Percentiles rank a stretch among this genome's conserved stretches.
Conservation (phyloP, 2,329 filamentous ascomycete genomes). For the Monosporascus sp. region DNA sequence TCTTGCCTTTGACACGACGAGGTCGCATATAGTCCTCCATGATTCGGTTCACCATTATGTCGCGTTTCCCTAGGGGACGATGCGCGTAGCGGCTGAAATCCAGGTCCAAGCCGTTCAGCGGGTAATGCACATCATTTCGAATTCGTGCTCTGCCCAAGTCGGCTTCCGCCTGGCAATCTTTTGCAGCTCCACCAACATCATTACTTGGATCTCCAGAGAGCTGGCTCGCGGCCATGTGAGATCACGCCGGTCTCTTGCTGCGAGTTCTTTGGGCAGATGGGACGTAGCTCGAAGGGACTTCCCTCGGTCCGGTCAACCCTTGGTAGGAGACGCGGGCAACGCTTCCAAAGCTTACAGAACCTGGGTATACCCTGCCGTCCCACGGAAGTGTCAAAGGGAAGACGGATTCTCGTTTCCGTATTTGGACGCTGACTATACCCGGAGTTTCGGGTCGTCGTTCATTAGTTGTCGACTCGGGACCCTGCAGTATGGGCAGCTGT, state of each 20-base stretch:
- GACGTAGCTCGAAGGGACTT: not conserved
- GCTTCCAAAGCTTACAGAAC: not conserved
- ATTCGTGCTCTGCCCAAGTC: not conserved
- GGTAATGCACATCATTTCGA: constrained; percentile 22
- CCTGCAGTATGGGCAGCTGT: not conserved
- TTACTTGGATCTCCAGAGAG: not conserved
- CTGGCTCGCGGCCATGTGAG: not conserved
- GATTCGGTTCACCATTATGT: constrained; percentile 27
- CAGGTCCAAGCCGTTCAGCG: constrained; percentile 26
- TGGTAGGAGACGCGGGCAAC: not conserved
- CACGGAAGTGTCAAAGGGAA: not conserved
- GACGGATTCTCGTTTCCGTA: not conserved
- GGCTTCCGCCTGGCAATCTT: not conserved
- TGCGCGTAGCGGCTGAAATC: constrained; percentile 30
- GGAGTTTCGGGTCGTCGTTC: not conserved
- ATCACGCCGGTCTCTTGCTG: not conserved
- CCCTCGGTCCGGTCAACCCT: not conserved
- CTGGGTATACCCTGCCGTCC: not conserved
- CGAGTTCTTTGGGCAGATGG: not conserved
- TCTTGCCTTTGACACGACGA: constrained; percentile 2
- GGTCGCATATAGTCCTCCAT: constrained; percentile 26
- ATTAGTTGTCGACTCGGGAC: not conserved
- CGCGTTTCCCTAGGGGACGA: constrained; percentile 23
- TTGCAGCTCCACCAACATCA: not conserved
- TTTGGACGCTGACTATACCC: not conserved